Percentiles rank a stretch among this genome's conserved stretches.
phyloP scores from a whole-genome alignment of 2,329 filamentous ascomycete genomes.

The Fusarium sp. region DNA sequence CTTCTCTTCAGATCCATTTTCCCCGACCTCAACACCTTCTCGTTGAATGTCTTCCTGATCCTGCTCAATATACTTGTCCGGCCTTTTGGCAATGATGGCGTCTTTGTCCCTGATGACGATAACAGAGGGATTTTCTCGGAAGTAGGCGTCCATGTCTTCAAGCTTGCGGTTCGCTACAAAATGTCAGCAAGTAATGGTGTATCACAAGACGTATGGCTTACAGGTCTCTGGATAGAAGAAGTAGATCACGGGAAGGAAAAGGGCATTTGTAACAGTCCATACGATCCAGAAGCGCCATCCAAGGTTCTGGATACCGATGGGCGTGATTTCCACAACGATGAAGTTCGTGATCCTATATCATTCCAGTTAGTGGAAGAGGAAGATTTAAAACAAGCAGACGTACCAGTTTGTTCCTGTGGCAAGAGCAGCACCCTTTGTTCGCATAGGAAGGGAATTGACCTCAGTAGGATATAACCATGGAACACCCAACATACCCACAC shows the following conservation, averaged over 20 bases:
- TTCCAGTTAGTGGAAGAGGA: not conserved
- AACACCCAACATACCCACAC: constrained; percentile 34
- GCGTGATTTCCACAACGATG: constrained; percentile 51
- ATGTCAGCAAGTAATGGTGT: constrained; percentile 5
- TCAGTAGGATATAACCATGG: constrained; percentile 50
- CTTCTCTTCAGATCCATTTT: constrained; percentile 1
- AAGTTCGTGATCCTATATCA: constrained; percentile 40
- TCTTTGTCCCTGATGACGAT: constrained; percentile 61
- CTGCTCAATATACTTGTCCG: constrained; percentile 17
- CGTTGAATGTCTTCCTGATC: constrained; percentile 18
- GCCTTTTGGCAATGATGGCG: constrained; percentile 54
- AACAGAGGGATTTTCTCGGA: constrained; percentile 51
- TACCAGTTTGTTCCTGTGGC: constrained; percentile 36
- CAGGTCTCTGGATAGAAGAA: constrained; percentile 61
- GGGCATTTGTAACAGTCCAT: constrained; percentile 60
- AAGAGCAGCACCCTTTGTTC: constrained; percentile 43
- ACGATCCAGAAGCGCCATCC: constrained; percentile 65
- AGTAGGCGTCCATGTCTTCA: constrained; percentile 51
- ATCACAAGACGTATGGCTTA: not conserved
- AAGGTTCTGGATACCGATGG: constrained; percentile 55
- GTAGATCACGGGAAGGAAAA: constrained; percentile 60
- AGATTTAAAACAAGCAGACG: not conserved
- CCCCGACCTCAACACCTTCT: not conserved
- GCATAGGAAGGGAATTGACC: constrained; percentile 50
- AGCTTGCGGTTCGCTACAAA: constrained; percentile 38